Conservation (phyloP, 176 grass and related monocot species). For the Triticum timopheevii region DNA sequence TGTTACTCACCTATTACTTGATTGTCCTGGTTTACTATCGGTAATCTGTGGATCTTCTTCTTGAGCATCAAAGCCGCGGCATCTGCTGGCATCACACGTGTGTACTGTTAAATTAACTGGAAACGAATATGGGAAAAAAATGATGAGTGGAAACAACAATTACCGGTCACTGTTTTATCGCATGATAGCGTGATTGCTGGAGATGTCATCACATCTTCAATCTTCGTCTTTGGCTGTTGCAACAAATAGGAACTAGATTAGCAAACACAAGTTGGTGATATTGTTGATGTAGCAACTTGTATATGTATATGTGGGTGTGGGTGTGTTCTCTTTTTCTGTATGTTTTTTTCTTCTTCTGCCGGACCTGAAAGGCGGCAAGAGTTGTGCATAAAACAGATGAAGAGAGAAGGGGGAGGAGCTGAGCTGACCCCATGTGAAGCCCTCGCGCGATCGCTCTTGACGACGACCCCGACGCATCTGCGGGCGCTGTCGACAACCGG, state of each 20-base stretch:
- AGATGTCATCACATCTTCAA: slow-evolving; percentile 73
- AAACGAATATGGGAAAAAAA: neutral
- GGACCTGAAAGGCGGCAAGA: neutral
- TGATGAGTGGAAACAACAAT: neutral
- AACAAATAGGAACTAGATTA: slow-evolving; percentile 28
- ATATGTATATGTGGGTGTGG: neutral
- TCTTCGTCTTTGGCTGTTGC: slow-evolving; percentile 58
- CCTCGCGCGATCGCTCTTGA: slow-evolving; percentile 60
- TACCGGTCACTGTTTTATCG: slow-evolving; percentile 85
- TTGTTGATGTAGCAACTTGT: neutral
- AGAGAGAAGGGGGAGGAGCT: neutral
- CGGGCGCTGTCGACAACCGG: slow-evolving; percentile 68
- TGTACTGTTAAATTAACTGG: slow-evolving; percentile 15
- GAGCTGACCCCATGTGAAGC: slow-evolving; percentile 68
- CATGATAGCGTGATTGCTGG: slow-evolving; percentile 81
- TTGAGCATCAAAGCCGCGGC: slow-evolving; percentile 88
- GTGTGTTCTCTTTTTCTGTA: neutral
- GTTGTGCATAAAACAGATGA: neutral
- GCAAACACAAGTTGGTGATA: slow-evolving; percentile 3
- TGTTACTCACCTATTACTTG: slow-evolving; percentile 72
- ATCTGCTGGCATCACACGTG: slow-evolving; percentile 56
- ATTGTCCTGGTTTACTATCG: slow-evolving; percentile 68
- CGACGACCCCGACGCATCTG: slow-evolving; percentile 71
- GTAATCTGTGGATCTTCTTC: slow-evolving; percentile 86
- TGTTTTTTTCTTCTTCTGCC: neutral